Evolutionary conservation across 768 basidiomycete genomes (phyloP), one percentile per base, ranked within the genome.

Genomic region (Lyophyllum shimeji): DNA sequence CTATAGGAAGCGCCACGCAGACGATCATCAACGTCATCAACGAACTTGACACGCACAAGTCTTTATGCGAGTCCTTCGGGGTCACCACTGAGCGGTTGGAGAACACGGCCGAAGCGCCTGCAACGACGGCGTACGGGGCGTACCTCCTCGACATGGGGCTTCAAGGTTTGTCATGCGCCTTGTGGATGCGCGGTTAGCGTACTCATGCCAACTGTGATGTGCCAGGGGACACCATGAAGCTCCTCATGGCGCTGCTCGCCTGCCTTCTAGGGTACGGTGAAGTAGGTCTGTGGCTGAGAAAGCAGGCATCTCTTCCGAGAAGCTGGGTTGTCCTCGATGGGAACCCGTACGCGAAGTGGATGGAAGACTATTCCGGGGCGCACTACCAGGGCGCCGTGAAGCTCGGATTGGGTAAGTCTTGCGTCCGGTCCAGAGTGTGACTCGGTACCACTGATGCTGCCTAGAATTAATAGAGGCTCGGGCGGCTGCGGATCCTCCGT

Each of bases 261-360:
- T 98, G 95, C 67, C 76, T 96, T 8, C 73, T 96, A 0, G 95
- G 95, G 2, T 98, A 97, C 66, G 95, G 95, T 11, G 91, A 96
- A 67, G 92, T 95, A 0, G 95, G 94, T 1, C 71, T 92, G 39
- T 91, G 93, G 86, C 73, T 98, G 29, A 80, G 84, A 67, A 82
- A 78, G 33, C 78, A 87, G 56, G 79, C 74, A 33, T 63, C 60
- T 39, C 75, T 72, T 9, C 67, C 62, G n/a, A 73, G 74, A 23
- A 80, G 75, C 20, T 86, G 84, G 79, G 81, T 89, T 18, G 64
- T 76, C 33, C 65, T 85, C 52, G 80, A 85, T 9, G 83, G 80
- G 0, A 96, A 96, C 63, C 82, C 84, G 4, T 97, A 95, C 69
- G 76, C 76, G 42, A 67, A 74, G 55, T 92, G 88, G 89, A 87